Base-by-base conservation (phyloP, 805 yeast species). In the Yarrowia phangngaensis region DNA sequence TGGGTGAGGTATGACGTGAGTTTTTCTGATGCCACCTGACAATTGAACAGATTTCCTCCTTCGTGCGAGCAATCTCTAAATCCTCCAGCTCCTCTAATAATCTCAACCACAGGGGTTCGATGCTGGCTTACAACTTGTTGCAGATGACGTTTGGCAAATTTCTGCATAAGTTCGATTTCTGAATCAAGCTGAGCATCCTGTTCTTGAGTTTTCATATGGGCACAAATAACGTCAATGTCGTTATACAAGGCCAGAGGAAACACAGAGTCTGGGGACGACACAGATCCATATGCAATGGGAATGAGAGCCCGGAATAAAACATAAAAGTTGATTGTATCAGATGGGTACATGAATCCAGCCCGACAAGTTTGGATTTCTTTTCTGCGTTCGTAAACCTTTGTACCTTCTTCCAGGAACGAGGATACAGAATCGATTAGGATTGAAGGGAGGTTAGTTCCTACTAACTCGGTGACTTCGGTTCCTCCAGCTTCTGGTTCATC, bases 231-330 rank as follows among this genome's bases (percentile, higher is more conserved):
- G 13, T 33, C 33, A 28, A 49, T 20, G 41, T 48, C 47, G 40
- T 51, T 51, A n/a, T 32, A 47, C 6, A 49, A 26, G n/a, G 35
- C 38, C 11, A 46, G 31, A 5, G 28, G 28, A 15, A n/a, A 12
- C n/a, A 12, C 15, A 20, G 13, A n/a, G 32, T 32, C 17, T 8
- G 23, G 13, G 7, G 51, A 28, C 11, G 51, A 17, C 13, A 28
- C 45, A 5, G 45, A 27, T 8, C 32, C 13, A 31, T 59, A 59
- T 1, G 50, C 33, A 6, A 48, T 7, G 2, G 58, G 56, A 8
- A 54, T 43, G 4, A 59, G 51, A 12, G 60, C 60, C 3, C 59
- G 52, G 41, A 47, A 59, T 1, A 59, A 50, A 6, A 56, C 50
- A n/a, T 57, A 35, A 13, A 58, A 26, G 33, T 56, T 56, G 22